Evolutionary conservation across 164 flowering plant genomes (phyloP), one percentile per base, ranked within the genome.

Genomic region (Annona squamosa): DNA sequence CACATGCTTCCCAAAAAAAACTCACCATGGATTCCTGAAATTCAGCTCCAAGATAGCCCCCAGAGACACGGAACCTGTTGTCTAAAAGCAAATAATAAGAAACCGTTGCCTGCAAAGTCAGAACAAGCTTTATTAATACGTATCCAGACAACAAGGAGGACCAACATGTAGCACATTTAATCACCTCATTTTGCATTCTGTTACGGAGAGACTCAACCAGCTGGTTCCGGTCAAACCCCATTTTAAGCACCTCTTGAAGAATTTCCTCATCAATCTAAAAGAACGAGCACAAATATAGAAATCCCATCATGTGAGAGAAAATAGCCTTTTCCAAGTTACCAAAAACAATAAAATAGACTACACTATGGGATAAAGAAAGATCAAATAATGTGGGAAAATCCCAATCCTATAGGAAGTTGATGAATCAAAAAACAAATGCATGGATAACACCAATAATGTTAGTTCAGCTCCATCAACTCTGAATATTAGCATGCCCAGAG

Each of bases 41-140:
- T 79, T 91, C 98, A 69, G 91, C 92, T 77, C 94, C 98, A 76
- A 95, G 96, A 79, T 93, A 91, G 80, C 96, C 98, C 85, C 89
- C 87, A 47, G 96, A 87, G 77, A 85, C 85, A 69, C 92, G 93
- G 69, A 90, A 90, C 12, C 94, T 85, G 74, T 91, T 95, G 86
- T 95, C 99, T 76, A 95, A 71, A 45, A 95, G 84, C 85, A 95
- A 79, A 83, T 90, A 95, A 78, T 95, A 95, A 18, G 99, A 86
- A 71, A 93, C 99, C 65, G 99, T 95, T 74, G 85, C 98, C 98
- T 95, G 89, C 68, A 79, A 84, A 69, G 41, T 2, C 17, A 1
- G 6, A 19, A 65, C 9, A 48, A 63, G 5, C 37, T 13, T 6
- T 19, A 12, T 19, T 47, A 68, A 16, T 52, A 16, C 46, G 16